Evolutionary conservation across 768 basidiomycete species (phyloP), one percentile per base, ranked within the genome.

Genomic region (Suillus americanus): DNA sequence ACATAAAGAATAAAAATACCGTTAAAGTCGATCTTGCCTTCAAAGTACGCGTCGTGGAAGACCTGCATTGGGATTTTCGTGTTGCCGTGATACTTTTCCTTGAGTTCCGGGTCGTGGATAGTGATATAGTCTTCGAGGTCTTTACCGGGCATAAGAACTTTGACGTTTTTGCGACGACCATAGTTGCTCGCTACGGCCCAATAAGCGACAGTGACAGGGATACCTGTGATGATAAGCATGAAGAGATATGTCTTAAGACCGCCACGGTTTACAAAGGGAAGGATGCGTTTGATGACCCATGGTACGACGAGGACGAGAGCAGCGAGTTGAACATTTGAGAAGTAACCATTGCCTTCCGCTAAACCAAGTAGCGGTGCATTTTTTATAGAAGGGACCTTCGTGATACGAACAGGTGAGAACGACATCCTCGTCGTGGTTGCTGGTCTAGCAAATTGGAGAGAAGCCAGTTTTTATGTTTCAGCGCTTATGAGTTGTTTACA

Each of bases 1-100:
- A 25, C 53, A 43, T 65, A 33, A 46, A 43, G n/a, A 3, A 63
- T 2, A 30, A 18, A 57, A 76, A 83, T 46, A 92, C 97, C 95
- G 60, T 98, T 99, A 76, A 99, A 92, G 63, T 98, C 96, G 66
- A 96, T 87, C 80, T 98, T 98, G 57, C 90, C 90, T 59, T 96
- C 95, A 75, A 99, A 98, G 80, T 91, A 99, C 67, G 94, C 93
- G 81, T 99, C 97, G 74, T 99, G 90, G 83, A 97, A 97, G 69
- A 92, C 79, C 79, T 99, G 97, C 90, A 97, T 96, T 60, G 95
- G 95, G 64, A 99, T 98, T 79, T 97, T 99, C 70, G 88, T 86
- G 78, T 89, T 92, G 68, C 89, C 90, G 38, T 86, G 78, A 80
- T 96, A 99, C 65, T 87, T 81, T 37, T 83, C 82, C 81, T 88